phyloP scores from a whole-genome alignment of 345 rosid species.

The Anastatica hierochuntica region DNA sequence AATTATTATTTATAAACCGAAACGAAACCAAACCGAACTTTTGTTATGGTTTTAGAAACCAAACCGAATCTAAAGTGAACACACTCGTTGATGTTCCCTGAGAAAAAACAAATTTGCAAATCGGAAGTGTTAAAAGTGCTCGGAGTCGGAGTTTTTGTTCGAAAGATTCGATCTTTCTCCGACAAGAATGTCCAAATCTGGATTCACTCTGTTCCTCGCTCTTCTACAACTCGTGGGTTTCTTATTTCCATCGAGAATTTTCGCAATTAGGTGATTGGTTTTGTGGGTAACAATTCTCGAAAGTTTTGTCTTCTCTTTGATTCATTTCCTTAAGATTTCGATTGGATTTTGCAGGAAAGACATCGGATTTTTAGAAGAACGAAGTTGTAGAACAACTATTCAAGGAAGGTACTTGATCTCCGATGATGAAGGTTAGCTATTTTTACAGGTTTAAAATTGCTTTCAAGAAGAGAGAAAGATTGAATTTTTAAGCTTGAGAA shows the following conservation, averaged over 20 bases:
- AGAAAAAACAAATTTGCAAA: no score
- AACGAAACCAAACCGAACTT: no score
- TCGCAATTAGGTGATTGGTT: slow-evolving; percentile 53
- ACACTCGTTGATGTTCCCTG: no score
- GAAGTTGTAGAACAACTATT: slow-evolving; percentile 59
- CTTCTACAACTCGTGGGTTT: slow-evolving; percentile 29
- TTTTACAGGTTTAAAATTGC: neutral
- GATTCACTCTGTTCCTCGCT: slow-evolving; percentile 17
- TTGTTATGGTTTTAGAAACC: no score
- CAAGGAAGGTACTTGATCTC: slow-evolving; percentile 83
- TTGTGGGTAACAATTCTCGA: no score
- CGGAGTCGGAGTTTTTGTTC: slow-evolving; percentile 8
- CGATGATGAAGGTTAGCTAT: slow-evolving; percentile 57
- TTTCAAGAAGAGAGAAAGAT: neutral
- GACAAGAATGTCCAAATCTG: slow-evolving; percentile 35
- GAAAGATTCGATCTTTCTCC: slow-evolving; percentile 14
- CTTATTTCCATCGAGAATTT: slow-evolving; percentile 22
- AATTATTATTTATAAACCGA: no score
- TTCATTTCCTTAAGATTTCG: neutral
- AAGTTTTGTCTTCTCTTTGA: neutral
- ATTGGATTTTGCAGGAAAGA: slow-evolving; percentile 41
- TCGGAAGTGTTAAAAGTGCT: slow-evolving; percentile 4
- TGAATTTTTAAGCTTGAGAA: neutral
- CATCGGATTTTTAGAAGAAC: slow-evolving; percentile 40
- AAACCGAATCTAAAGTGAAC: no score